Base-by-base conservation (phyloP, 202 grass and related monocot species). In the Zizania palustris region DNA sequence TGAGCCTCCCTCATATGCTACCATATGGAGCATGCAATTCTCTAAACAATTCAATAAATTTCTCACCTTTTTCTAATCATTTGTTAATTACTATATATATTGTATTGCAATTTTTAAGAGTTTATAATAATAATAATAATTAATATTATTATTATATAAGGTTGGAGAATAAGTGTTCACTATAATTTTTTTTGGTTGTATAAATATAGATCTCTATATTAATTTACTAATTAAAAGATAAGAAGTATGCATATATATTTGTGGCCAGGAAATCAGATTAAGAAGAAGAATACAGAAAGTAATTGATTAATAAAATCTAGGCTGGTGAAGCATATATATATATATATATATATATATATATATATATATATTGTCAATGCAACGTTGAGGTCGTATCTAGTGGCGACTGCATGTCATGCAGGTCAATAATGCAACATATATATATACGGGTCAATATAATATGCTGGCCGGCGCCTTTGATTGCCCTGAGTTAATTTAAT, bases 1-100 rank as follows among this genome's bases (percentile, higher is more conserved):
- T 85, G 63, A 79, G 83, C 83, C 87, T 89, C 58, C 87, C 87
- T 89, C 82, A 70, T 39, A 74, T 85, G 77, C 35, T 43, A 85
- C 83, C 87, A 64, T 36, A 77, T 74, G 63, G 45, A 77, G 54
- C 81, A n/a, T n/a, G n/a, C n/a, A 55, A 28, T 41, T 41, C 51
- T 37, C 39, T 48, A 36, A 64, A 70, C 0, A 49, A 79, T 41
- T 53, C 5, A 45, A 46, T 5, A 45, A 46, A 21, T 11, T 7
- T 53, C 38, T n/a, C 4, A 16, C 15, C 9, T 0, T 53, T 55
- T 9, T 54, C n/a, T 9, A 20, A n/a, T n/a, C n/a, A n/a, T n/a
- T 9, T 55, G 51, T 20, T 55, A 3, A 6, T 20, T 20, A 55
- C n/a, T 16, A 7, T n/a, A n/a, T 20, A 55, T 7, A 6, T 19